Percentiles rank a stretch among this genome's conserved stretches.
Evolutionary conservation across 805 yeast species (phyloP).

Genomic region (Candida sphagnicola): DNA sequence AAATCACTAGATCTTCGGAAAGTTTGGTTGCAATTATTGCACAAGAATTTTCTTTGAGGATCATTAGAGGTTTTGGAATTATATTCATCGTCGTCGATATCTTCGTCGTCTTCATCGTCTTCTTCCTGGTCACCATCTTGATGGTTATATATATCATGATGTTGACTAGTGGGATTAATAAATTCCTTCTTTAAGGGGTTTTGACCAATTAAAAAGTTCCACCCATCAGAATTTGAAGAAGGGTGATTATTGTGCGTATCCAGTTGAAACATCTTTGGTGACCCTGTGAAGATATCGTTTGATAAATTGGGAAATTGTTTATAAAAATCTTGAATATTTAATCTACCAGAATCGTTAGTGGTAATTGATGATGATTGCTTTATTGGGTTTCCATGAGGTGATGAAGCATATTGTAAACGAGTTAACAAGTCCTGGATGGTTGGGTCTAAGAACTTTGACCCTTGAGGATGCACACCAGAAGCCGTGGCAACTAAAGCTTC

Average conservation of each 20-base stretch:
- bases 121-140: constrained; percentile 3
- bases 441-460: constrained; percentile 42
- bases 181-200: not conserved
- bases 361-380: constrained; percentile 26
- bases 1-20: constrained; percentile 68
- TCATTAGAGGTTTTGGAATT: not conserved
- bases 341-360: constrained; percentile 37
- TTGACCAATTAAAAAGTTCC: constrained; percentile 31
- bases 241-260: constrained; percentile 6
- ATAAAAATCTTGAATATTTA: constrained; percentile 40
- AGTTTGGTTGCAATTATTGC: constrained; percentile 57
- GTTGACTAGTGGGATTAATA: not conserved
- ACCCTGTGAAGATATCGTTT: constrained; percentile 31
- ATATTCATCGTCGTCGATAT: constrained; percentile 2
- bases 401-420: constrained; percentile 54
- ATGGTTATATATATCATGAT: not conserved
- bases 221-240: constrained; percentile 19
- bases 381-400: constrained; percentile 56
- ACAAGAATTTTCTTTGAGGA: constrained; percentile 42
- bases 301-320: constrained; percentile 41
- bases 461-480: constrained; percentile 27
- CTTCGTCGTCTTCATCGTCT: constrained; percentile 6
- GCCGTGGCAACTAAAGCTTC: constrained; percentile 57
- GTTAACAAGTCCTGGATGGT: constrained; percentile 56
- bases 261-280: constrained; percentile 1